These are phyloP conservation scores for Gelatoporia subvermispora DNA, from an alignment of 768 basidiomycete genomes.

Conservation along the genomic window DNA sequence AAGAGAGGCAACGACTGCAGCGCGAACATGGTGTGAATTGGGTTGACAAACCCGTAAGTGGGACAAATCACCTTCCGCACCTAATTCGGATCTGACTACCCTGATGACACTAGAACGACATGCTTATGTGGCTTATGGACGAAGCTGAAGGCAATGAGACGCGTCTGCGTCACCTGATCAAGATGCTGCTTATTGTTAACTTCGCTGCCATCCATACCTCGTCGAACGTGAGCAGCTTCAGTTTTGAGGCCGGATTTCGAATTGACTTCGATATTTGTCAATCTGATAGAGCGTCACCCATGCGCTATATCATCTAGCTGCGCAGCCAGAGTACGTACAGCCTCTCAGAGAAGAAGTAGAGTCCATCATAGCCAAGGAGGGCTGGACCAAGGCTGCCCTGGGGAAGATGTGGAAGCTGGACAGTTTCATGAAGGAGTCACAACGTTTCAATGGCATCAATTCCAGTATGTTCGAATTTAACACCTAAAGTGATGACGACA, in stretches of 20 bases:
- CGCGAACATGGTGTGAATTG: slow-evolving; percentile 7
- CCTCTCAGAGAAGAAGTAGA: slow-evolving; percentile 24
- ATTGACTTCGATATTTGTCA: no score
- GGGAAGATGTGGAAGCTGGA: slow-evolving; percentile 39
- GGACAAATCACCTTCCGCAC: slow-evolving; percentile 12
- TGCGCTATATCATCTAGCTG: slow-evolving; percentile 20
- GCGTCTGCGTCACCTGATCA: slow-evolving; percentile 23
- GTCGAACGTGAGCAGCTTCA: not conserved
- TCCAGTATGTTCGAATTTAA: not conserved
- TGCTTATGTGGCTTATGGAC: slow-evolving; percentile 43
- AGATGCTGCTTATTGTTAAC: slow-evolving; percentile 22
- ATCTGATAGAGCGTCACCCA: slow-evolving; percentile 20
- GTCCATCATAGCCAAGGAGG: slow-evolving; percentile 17
- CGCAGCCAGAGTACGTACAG: slow-evolving; percentile 19
- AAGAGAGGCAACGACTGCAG: slow-evolving; percentile 9
- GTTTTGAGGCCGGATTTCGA: not conserved
- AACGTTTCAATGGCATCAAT: slow-evolving; percentile 28
- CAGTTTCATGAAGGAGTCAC: slow-evolving; percentile 45
- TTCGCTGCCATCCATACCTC: slow-evolving; percentile 32
- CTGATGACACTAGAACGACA: slow-evolving; percentile 32
- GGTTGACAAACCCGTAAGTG: slow-evolving; percentile 12
- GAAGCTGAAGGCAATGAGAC: slow-evolving; percentile 19
- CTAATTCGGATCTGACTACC: not conserved
- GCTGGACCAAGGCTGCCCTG: slow-evolving; percentile 37
- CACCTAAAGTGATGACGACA: not conserved